Percentiles rank a stretch among this genome's conserved stretches.
Conservation (phyloP, 2,329 filamentous ascomycete species). For the Cladosporium austrohemisphaericum region DNA sequence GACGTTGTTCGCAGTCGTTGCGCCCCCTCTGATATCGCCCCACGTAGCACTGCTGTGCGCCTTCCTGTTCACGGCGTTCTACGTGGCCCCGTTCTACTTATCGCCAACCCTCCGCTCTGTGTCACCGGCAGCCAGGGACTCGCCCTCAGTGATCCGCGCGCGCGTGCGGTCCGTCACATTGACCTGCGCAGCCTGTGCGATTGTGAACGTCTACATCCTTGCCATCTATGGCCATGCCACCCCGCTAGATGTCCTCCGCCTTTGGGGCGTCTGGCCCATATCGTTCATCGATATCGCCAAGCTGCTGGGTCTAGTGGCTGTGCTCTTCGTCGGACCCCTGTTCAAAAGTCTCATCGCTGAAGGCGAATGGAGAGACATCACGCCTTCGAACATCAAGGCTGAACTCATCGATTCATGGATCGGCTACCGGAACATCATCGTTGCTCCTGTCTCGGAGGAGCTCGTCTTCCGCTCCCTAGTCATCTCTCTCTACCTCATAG, state of each 20-base stretch:
- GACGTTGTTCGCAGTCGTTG: slow-evolving; percentile 24
- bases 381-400: slow-evolving; percentile 49
- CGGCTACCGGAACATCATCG: slow-evolving; percentile 80
- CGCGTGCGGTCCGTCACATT: slow-evolving; percentile 75
- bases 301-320: slow-evolving; percentile 65
- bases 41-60: slow-evolving; percentile 30
- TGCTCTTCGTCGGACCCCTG: slow-evolving; percentile 80
- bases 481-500: slow-evolving; percentile 74
- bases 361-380: slow-evolving; percentile 58
- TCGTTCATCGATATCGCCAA: slow-evolving; percentile 57
- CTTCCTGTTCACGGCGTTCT: slow-evolving; percentile 77
- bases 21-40: slow-evolving; percentile 23
- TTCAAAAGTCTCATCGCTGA: slow-evolving; percentile 76
- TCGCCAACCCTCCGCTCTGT: slow-evolving; percentile 76
- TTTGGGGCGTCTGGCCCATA: slow-evolving; percentile 78
- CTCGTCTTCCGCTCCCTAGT: slow-evolving; percentile 86
- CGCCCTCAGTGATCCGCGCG: slow-evolving; percentile 81
- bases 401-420: slow-evolving; percentile 69
- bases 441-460: slow-evolving; percentile 85
- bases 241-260: slow-evolving; percentile 56
- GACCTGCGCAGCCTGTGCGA: slow-evolving; percentile 66
- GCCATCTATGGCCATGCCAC: slow-evolving; percentile 50
- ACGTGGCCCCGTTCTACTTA: slow-evolving; percentile 88
- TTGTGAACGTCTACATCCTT: slow-evolving; percentile 65
- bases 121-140: slow-evolving; percentile 74